These are phyloP conservation scores for Metschnikowia picachoensis DNA, from an alignment of 805 yeast genomes.

Conservation along the genomic window DNA sequence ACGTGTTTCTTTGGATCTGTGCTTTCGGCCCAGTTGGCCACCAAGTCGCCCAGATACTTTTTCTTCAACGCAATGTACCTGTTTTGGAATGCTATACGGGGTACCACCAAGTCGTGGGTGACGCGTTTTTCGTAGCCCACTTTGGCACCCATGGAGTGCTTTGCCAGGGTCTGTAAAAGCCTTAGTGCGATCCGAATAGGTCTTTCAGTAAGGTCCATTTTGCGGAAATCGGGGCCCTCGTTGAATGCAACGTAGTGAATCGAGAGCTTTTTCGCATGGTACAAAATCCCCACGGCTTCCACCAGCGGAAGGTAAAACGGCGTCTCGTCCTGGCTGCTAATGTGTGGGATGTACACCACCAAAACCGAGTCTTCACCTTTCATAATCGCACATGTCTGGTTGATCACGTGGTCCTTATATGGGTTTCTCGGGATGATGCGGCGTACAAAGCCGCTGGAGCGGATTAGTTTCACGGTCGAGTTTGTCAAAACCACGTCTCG, in stretches of 20 bases:
- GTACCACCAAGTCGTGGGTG: constrained; percentile 80
- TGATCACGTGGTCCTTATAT: constrained; percentile 72
- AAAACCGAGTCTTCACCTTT: constrained; percentile 42
- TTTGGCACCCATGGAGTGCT: constrained; percentile 81
- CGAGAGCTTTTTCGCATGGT: constrained; percentile 47
- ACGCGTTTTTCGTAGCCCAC: constrained; percentile 86
- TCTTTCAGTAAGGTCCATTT: constrained; percentile 49
- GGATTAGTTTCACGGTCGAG: constrained; percentile 19
- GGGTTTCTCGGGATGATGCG: constrained; percentile 92
- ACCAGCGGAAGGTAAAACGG: constrained; percentile 93
- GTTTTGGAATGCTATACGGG: constrained; percentile 78
- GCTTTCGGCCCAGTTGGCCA: constrained; percentile 84
- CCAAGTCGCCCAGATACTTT: constrained; percentile 70
- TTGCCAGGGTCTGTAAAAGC: constrained; percentile 70
- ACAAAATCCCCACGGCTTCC: constrained; percentile 68
- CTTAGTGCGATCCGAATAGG: constrained; percentile 79
- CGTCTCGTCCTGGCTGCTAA: constrained; percentile 50
- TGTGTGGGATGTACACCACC: constrained; percentile 77
- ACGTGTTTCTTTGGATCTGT: constrained; percentile 96
- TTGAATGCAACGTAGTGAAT: constrained; percentile 72
- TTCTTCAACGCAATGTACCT: constrained; percentile 76
- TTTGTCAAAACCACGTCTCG: constrained; percentile 26
- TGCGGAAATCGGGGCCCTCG: not conserved
- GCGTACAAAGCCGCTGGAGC: constrained; percentile 58
- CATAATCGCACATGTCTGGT: constrained; percentile 73